Evolutionary conservation across 2,329 filamentous ascomycete genomes (phyloP).

Genomic region (Diaporthe helianthi): DNA sequence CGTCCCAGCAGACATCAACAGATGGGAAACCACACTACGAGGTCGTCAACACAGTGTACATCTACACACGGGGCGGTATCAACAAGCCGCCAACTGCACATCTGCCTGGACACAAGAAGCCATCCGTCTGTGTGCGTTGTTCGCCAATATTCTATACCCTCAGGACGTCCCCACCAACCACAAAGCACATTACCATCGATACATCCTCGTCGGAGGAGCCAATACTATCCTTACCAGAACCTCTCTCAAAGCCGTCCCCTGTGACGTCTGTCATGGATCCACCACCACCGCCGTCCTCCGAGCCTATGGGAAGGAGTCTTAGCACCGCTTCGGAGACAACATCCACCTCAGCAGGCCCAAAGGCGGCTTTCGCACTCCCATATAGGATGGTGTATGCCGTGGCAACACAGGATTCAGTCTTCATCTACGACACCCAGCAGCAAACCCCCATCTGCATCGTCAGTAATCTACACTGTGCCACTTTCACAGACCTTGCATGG

Average conservation of each 20-base stretch:
- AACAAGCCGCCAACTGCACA: constrained; percentile 97
- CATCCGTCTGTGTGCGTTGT: constrained; percentile 93
- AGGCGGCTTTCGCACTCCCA: constrained; percentile 80
- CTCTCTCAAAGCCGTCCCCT: constrained; percentile 69
- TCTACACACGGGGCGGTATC: constrained; percentile 94
- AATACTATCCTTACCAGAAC: constrained; percentile 84
- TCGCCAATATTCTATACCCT: constrained; percentile 89
- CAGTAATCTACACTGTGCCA: constrained; percentile 96
- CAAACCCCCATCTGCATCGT: constrained; percentile 92
- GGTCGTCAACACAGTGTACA: constrained; percentile 95
- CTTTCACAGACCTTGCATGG: constrained; percentile 96
- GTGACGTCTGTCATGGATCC: constrained; percentile 77
- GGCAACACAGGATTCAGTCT: constrained; percentile 92
- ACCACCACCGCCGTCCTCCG: constrained; percentile 59
- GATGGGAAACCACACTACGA: constrained; percentile 83
- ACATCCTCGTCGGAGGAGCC: constrained; percentile 87
- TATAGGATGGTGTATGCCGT: constrained; percentile 97
- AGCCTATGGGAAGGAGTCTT: constrained; percentile 58
- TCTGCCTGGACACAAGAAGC: constrained; percentile 96
- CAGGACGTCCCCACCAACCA: constrained; percentile 70
- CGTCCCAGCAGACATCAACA: constrained; percentile 72
- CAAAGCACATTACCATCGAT: constrained; percentile 92
- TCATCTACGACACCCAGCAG: constrained; percentile 97
- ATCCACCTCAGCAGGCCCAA: constrained; percentile 63
- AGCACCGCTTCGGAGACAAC: constrained; percentile 51